Evolutionary conservation across 2,329 filamentous ascomycete species (phyloP).

Genomic region (Aquanectria penicillioides): DNA sequence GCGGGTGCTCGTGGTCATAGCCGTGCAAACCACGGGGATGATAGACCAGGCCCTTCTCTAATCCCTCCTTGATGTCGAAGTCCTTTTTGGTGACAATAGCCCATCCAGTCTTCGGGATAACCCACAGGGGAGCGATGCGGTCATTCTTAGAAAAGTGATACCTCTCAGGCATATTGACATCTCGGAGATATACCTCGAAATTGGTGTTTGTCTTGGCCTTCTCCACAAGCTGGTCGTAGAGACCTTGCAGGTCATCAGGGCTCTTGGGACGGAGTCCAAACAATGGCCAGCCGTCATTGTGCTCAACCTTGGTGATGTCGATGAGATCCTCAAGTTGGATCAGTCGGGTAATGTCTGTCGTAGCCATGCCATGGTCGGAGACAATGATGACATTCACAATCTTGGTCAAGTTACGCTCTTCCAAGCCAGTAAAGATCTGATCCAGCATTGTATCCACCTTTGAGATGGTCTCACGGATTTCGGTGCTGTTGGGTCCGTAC

Average conservation of each 20-base stretch:
- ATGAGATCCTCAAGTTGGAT: slow-evolving; percentile 92
- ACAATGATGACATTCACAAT: slow-evolving; percentile 97
- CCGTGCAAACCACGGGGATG: slow-evolving; percentile 88
- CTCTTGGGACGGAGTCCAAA: slow-evolving; percentile 87
- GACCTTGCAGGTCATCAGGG: slow-evolving; percentile 68
- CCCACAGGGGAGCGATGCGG: slow-evolving; percentile 94
- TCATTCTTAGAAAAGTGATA: slow-evolving; percentile 92
- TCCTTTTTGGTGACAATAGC: slow-evolving; percentile 85
- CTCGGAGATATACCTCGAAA: slow-evolving; percentile 87
- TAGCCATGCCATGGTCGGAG: slow-evolving; percentile 98
- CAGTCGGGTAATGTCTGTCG: slow-evolving; percentile 81
- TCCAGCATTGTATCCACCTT: slow-evolving; percentile 87
- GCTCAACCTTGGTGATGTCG: slow-evolving; percentile 79
- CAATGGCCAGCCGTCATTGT: slow-evolving; percentile 93
- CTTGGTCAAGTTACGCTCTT: slow-evolving; percentile 82
- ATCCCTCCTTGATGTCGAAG: slow-evolving; percentile 75
- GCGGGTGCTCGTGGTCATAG: slow-evolving; percentile 92
- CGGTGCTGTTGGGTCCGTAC: slow-evolving; percentile 94
- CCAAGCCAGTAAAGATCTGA: slow-evolving; percentile 77
- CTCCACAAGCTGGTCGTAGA: slow-evolving; percentile 71
- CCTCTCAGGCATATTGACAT: slow-evolving; percentile 87
- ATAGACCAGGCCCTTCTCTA: slow-evolving; percentile 73
- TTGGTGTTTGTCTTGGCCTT: slow-evolving; percentile 71
- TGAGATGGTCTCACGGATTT: slow-evolving; percentile 81
- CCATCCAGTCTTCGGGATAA: slow-evolving; percentile 92